Percentiles rank a stretch among this genome's conserved stretches.
These are phyloP conservation scores for Pichia phayaonensis DNA, from an alignment of 805 yeast species.

Conservation along the genomic window DNA sequence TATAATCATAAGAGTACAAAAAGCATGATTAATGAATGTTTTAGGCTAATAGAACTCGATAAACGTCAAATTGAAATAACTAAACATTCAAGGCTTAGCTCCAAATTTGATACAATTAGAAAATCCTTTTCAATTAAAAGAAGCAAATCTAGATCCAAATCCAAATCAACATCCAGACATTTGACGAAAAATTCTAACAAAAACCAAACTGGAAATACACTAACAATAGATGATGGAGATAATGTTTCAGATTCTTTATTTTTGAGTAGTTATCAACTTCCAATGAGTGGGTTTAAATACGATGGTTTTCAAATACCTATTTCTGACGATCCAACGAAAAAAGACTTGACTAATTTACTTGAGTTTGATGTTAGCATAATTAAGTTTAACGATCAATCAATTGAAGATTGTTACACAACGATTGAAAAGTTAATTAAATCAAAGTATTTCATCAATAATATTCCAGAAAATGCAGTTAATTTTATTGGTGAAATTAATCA, in stretches of 20 bases:
- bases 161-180: not conserved
- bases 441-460: not conserved
- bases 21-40: not conserved
- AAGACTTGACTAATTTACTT: not conserved
- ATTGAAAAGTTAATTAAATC: not conserved
- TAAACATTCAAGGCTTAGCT: not conserved
- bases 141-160: not conserved
- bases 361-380: not conserved
- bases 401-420: not conserved
- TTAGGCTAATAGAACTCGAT: not conserved
- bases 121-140: not conserved
- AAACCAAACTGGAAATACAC: too few species aligned
- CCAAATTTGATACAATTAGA: not conserved
- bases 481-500: not conserved
- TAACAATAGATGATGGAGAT: too few species aligned
- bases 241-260: not conserved
- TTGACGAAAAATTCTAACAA: too few species aligned
- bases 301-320: not conserved
- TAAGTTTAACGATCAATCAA: not conserved
- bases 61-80: not conserved
- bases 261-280: not conserved
- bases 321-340: not conserved
- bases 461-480: not conserved
- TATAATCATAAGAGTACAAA: not conserved
- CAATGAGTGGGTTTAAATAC: not conserved